Evolutionary conservation across 139 green algal species (phyloP).

Genomic region (Yamagishiella unicocca): DNA sequence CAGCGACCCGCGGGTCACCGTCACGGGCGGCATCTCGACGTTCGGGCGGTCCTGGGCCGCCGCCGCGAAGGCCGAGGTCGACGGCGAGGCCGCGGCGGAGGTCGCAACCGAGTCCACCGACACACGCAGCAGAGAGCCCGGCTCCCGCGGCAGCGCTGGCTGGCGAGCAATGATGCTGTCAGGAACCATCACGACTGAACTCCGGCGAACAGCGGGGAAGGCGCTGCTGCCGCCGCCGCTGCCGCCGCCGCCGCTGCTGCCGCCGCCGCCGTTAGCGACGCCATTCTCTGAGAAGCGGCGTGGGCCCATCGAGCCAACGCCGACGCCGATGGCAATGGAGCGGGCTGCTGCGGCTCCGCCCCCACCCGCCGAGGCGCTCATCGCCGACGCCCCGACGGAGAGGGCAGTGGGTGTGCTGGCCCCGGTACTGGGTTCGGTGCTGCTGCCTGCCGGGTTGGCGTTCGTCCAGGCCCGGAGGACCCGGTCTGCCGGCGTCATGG

Average conservation of each 20-base stretch:
- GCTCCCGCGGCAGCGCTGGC: too few relatives aligned
- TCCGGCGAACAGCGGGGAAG: background rate
- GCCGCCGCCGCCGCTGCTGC: background rate
- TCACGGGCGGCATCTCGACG: background rate
- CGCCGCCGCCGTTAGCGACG: background rate
- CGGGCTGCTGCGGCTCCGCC: too few relatives aligned
- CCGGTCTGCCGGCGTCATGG: background rate
- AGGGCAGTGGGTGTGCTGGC: too few relatives aligned
- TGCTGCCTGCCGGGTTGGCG: background rate
- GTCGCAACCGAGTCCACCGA: too few relatives aligned
- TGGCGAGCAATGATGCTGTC: background rate
- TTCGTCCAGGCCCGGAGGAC: slow-evolving; percentile 26
- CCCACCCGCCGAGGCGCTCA: too few relatives aligned
- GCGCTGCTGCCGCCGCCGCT: background rate
- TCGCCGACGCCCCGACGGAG: too few relatives aligned
- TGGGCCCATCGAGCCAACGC: background rate
- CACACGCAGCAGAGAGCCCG: too few relatives aligned
- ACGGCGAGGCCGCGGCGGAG: too few relatives aligned
- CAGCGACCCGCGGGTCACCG: background rate
- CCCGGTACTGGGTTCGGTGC: background rate
- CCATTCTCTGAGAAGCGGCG: background rate
- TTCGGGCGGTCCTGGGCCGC: too few relatives aligned
- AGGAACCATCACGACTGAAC: background rate
- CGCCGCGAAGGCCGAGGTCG: too few relatives aligned
- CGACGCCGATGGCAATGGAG: background rate